These are phyloP conservation scores for Fusarium sp. DNA, from an alignment of 2,329 filamentous ascomycete genomes.

Conservation along the genomic window DNA sequence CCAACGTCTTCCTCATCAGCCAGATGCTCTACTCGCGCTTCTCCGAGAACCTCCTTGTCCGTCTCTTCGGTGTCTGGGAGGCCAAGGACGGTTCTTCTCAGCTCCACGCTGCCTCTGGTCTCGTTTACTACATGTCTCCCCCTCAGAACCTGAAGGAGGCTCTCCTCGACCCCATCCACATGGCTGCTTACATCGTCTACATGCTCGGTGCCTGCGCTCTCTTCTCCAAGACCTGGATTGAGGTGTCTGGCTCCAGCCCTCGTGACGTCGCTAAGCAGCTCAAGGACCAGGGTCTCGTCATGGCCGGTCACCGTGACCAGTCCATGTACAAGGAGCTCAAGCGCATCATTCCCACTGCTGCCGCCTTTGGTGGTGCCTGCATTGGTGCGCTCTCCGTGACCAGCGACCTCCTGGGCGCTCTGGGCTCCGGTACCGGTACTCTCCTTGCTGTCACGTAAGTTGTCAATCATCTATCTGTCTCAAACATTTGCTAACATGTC, in stretches of 20 bases:
- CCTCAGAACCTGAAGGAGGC: constrained; percentile 98
- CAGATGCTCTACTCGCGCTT: constrained; percentile 99
- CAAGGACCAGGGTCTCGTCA: constrained; percentile 99
- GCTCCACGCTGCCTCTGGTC: constrained; percentile 90
- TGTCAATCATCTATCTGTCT: constrained; percentile 42
- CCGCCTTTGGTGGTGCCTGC: constrained; percentile 97
- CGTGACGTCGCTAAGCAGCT: constrained; percentile 99
- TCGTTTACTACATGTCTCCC: constrained; percentile 99
- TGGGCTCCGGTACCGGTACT: constrained; percentile 97
- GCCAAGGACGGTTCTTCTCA: constrained; percentile 95
- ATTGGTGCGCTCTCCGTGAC: constrained; percentile 97
- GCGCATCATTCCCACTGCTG: constrained; percentile 97
- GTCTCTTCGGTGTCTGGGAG: constrained; percentile 98
- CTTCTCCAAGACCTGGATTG: constrained; percentile 99
- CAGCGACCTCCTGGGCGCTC: constrained; percentile 93
- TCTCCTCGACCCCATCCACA: constrained; percentile 96
- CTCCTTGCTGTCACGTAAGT: constrained; percentile 97
- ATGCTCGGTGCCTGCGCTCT: constrained; percentile 98
- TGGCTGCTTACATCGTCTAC: constrained; percentile 92
- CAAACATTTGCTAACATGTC: constrained; percentile 47
- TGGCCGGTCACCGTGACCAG: constrained; percentile 99
- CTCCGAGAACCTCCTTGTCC: constrained; percentile 97
- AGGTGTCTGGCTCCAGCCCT: constrained; percentile 97
- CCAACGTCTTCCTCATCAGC: constrained; percentile 98
- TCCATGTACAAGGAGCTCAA: constrained; percentile 99